phyloP scores from a whole-genome alignment of 2,329 filamentous ascomycete species.

The Setomelanomma holmii region DNA sequence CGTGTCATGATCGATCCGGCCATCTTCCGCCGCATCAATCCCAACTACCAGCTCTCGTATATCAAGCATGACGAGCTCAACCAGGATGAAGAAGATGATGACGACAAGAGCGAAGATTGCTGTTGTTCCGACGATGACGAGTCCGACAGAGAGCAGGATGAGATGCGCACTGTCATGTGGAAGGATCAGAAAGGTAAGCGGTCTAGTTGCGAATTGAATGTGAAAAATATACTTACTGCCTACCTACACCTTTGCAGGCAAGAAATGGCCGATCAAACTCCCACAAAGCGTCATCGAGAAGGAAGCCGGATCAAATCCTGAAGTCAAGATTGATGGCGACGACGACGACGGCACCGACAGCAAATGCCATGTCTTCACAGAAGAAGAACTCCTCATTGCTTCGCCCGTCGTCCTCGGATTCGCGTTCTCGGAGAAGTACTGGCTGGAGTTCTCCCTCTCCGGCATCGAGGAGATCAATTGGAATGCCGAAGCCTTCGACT shows the following conservation, averaged over 20 bases:
- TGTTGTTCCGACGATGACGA: constrained; percentile 29
- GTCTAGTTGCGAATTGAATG: too few species aligned
- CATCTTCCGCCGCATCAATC: constrained; percentile 82
- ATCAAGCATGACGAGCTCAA: constrained; percentile 74
- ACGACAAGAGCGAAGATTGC: constrained; percentile 59
- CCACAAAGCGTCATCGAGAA: constrained; percentile 45
- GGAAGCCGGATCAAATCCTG: constrained; percentile 57
- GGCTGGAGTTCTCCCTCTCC: constrained; percentile 86
- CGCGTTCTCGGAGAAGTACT: constrained; percentile 85
- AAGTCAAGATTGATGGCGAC: constrained; percentile 55
- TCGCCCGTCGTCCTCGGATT: constrained; percentile 88
- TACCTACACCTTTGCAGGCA: too few species aligned
- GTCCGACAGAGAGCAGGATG: constrained; percentile 42
- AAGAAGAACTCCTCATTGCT: constrained; percentile 84
- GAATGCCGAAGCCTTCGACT: constrained; percentile 84
- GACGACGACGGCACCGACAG: constrained; percentile 34
- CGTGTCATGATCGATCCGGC: constrained; percentile 87
- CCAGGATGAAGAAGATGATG: constrained; percentile 63
- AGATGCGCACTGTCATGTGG: constrained; percentile 48
- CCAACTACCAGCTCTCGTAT: constrained; percentile 80
- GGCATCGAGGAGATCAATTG: constrained; percentile 81
- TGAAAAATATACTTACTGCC: too few species aligned
- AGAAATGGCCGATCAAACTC: constrained; percentile 60
- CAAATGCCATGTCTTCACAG: constrained; percentile 67
- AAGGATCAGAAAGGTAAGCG: constrained; percentile 59